phyloP scores from a whole-genome alignment of 192 early-diverging fungal species.

The Dimargaris xerosporica region DNA sequence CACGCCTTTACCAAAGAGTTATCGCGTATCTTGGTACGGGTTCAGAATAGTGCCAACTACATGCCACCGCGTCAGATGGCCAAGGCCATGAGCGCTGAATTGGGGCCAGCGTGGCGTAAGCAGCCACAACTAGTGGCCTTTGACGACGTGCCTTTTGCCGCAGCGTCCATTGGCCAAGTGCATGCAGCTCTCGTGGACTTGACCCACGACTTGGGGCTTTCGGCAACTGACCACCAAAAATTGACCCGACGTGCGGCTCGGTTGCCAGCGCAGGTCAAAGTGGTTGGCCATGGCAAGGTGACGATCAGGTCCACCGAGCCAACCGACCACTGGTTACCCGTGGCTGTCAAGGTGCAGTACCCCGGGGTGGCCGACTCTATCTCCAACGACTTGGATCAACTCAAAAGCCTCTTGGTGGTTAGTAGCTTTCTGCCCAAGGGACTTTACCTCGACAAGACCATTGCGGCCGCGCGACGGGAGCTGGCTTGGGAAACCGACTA shows the following conservation, averaged over 20 bases:
- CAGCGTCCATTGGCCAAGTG: conserved; percentile 79
- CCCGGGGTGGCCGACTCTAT: conserved; percentile 84
- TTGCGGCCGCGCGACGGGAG: conserved; percentile 76
- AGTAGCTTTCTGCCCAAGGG: conserved; percentile 78
- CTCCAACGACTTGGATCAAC: conserved; percentile 71
- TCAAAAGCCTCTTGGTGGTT: conserved; percentile 63
- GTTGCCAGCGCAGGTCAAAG: too few species aligned
- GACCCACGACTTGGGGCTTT: not conserved
- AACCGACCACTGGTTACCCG: conserved; percentile 11
- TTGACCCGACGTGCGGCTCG: conserved; percentile 20
- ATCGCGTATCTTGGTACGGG: conserved; percentile 62
- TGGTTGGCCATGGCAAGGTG: too few species aligned
- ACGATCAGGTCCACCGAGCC: conserved; percentile 24
- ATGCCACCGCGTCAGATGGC: conserved; percentile 83
- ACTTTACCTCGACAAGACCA: conserved; percentile 92
- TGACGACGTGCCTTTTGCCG: conserved; percentile 74
- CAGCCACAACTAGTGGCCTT: conserved; percentile 57
- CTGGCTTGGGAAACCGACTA: conserved; percentile 93
- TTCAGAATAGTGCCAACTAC: conserved; percentile 91
- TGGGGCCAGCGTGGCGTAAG: conserved; percentile 56
- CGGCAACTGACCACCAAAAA: conserved; percentile 28
- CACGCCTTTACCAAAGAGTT: conserved; percentile 63
- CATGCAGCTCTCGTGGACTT: conserved; percentile 22
- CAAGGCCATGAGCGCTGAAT: conserved; percentile 44
- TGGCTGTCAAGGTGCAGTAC: conserved; percentile 95